Evolutionary conservation across 768 basidiomycete genomes (phyloP).

Genomic region (Mycena epipterygia): DNA sequence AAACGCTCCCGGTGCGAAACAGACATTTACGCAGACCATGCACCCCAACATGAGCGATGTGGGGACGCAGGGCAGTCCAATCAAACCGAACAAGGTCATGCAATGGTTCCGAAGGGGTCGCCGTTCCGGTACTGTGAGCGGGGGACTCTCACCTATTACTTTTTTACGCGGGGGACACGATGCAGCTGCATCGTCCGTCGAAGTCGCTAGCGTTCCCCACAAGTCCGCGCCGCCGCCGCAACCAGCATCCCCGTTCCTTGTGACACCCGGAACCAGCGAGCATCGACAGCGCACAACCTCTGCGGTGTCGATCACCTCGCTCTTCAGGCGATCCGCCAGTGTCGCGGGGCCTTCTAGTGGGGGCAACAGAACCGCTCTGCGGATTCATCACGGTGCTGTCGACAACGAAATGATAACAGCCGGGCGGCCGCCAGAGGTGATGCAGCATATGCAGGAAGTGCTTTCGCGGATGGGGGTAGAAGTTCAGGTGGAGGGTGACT

Average conservation of each 20-base stretch:
- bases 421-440: slow-evolving; percentile 79
- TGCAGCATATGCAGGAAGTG: slow-evolving; percentile 78
- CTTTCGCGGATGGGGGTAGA: slow-evolving; percentile 87
- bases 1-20: slow-evolving; percentile 15
- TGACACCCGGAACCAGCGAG: slow-evolving; percentile 29
- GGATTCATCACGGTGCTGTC: slow-evolving; percentile 90
- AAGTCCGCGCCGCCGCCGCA: slow-evolving; percentile 11
- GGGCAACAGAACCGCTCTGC: slow-evolving; percentile 51
- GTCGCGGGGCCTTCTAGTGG: slow-evolving; percentile 16
- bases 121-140: slow-evolving; percentile 25
- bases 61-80: slow-evolving; percentile 75
- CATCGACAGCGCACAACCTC: slow-evolving; percentile 35
- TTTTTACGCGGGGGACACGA: slow-evolving; percentile 21
- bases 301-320: slow-evolving; percentile 34
- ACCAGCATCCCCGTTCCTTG: slow-evolving; percentile 26
- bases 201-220: slow-evolving; percentile 28
- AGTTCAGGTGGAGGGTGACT: slow-evolving; percentile 84
- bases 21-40: slow-evolving; percentile 19
- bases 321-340: slow-evolving; percentile 34
- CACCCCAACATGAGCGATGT: slow-evolving; percentile 50
- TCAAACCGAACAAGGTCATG: slow-evolving; percentile 96
- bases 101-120: slow-evolving; percentile 87
- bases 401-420: slow-evolving; percentile 89
- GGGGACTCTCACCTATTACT: slow-evolving; percentile 12
- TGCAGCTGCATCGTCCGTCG: slow-evolving; percentile 30